phyloP scores from a whole-genome alignment of 192 early-diverging fungal genomes.

The Phlyctochytrium planicorne region DNA sequence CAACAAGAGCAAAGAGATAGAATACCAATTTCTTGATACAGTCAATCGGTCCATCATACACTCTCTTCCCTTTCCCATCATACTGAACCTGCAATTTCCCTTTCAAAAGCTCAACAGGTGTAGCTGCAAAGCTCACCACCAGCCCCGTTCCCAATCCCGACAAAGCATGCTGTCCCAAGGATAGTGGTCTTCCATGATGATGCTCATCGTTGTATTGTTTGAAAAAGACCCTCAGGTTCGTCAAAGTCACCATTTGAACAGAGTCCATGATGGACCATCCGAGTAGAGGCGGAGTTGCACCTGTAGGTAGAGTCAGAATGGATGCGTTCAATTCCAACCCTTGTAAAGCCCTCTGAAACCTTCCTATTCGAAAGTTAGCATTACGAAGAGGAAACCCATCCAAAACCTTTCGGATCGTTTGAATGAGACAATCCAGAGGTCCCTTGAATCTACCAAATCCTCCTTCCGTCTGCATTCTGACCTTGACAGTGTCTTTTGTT shows the following conservation, averaged over 20 bases:
- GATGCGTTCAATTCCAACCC: slow-evolving; percentile 39
- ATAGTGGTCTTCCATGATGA: slow-evolving; percentile 43
- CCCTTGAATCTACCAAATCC: slow-evolving; percentile 49
- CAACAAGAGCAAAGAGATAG: background rate
- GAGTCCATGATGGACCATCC: slow-evolving; percentile 90
- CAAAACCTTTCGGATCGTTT: slow-evolving; percentile 84
- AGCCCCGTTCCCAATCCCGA: slow-evolving; percentile 88
- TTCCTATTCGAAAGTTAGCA: no score
- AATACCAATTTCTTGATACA: slow-evolving; percentile 71
- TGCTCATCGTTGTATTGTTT: slow-evolving; percentile 55
- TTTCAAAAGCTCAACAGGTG: slow-evolving; percentile 94
- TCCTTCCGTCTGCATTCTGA: slow-evolving; percentile 50
- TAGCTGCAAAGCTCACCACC: slow-evolving; percentile 80
- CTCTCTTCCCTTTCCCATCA: slow-evolving; percentile 45
- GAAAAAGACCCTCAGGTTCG: slow-evolving; percentile 74
- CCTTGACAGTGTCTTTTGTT: slow-evolving; percentile 44
- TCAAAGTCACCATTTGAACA: slow-evolving; percentile 76
- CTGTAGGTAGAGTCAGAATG: no score
- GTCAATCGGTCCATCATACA: slow-evolving; percentile 86
- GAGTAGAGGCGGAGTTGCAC: slow-evolving; percentile 82
- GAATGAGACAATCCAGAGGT: slow-evolving; percentile 75
- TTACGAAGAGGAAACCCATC: no score
- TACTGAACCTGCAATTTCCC: slow-evolving; percentile 91
- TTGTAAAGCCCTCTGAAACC: slow-evolving; percentile 79
- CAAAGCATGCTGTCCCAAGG: slow-evolving; percentile 70